Evolutionary conservation across 768 basidiomycete species (phyloP).

Genomic region (Mycena rosella): DNA sequence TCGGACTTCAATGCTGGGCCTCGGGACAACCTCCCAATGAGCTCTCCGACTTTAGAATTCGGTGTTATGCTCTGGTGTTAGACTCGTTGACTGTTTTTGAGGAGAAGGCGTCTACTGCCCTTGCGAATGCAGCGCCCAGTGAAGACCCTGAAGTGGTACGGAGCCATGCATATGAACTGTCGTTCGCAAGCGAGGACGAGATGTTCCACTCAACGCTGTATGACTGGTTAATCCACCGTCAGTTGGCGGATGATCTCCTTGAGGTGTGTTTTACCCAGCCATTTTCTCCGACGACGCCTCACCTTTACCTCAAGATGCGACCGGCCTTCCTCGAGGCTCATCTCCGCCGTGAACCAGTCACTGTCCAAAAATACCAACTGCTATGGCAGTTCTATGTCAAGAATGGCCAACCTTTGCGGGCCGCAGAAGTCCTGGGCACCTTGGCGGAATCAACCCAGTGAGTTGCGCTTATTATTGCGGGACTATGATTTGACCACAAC

Average conservation of each 20-base stretch:
- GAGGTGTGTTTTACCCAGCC: constrained; percentile 69
- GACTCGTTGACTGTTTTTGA: constrained; percentile 88
- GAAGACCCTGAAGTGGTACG: constrained; percentile 81
- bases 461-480: constrained; percentile 43
- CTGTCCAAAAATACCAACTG: constrained; percentile 86
- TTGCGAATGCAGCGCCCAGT: constrained; percentile 41
- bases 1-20: constrained; percentile 83
- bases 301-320: constrained; percentile 70
- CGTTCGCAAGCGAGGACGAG: constrained; percentile 87
- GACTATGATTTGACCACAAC: not conserved
- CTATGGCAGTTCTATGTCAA: constrained; percentile 99
- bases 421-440: constrained; percentile 86
- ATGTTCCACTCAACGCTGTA: constrained; percentile 96
- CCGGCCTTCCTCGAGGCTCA: constrained; percentile 92
- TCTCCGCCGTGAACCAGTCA: constrained; percentile 83
- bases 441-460: constrained; percentile 90
- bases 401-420: constrained; percentile 86
- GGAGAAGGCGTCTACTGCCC: constrained; percentile 54
- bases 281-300: constrained; percentile 24
- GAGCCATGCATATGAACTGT: constrained; percentile 87
- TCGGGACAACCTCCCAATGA: constrained; percentile 68
- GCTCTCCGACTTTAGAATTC: constrained; percentile 70
- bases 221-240: constrained; percentile 89
- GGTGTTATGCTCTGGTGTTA: constrained; percentile 87
- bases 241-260: constrained; percentile 88